Base-by-base conservation (phyloP, 1,139 yeast genomes). In the Geotrichum phurueaensis region DNA sequence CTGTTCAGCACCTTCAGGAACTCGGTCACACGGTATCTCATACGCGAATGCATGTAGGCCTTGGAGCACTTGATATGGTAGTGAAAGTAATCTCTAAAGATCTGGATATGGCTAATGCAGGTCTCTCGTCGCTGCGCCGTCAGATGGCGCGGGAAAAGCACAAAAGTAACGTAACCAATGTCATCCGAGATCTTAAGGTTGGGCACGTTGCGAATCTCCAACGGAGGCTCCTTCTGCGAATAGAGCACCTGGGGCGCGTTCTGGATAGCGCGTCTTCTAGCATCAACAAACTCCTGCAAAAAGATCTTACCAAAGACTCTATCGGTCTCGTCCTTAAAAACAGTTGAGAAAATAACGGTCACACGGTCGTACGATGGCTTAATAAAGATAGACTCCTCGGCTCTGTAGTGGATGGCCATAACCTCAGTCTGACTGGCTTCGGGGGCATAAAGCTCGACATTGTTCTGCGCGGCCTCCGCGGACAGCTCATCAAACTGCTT, bases 211-310 rank as follows among this genome's bases (percentile, higher is more conserved):
- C 85, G 76, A 64, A 95, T 85, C 74, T 94, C 99, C 70, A 90
- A 80, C 12, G 99, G 99, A n/a, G 97, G 89, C 67, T 90, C 97
- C 65, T 81, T 82, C 70, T 87, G 94, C 15, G 96, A 86, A 72
- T 88, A 92, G 70, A 95, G 82, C 59, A 94, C 99, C 78, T 95
- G 99, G 25, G 99, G 99, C 1, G 99, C 97, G 58, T 96, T 92
- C 76, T 95, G 99, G 63, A 94, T 95, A 15, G 96, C 89, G 73
- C 98, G 84, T 75, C 88, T 87, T 76, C 99, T 84, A 13, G 99
- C 98, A 71, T 89, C 99, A 55, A 94, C 97, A 75, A 94, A 94
- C 76, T 94, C 99, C 75, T 94, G 99, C 67, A 94, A 78, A 73
- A 95, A 94, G 61, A 94, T 97, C 74, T 89, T 91, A 58, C 98